These are phyloP conservation scores for Cercophora sp. DNA, from an alignment of 495 filamentous ascomycete species.

Conservation along the genomic window DNA sequence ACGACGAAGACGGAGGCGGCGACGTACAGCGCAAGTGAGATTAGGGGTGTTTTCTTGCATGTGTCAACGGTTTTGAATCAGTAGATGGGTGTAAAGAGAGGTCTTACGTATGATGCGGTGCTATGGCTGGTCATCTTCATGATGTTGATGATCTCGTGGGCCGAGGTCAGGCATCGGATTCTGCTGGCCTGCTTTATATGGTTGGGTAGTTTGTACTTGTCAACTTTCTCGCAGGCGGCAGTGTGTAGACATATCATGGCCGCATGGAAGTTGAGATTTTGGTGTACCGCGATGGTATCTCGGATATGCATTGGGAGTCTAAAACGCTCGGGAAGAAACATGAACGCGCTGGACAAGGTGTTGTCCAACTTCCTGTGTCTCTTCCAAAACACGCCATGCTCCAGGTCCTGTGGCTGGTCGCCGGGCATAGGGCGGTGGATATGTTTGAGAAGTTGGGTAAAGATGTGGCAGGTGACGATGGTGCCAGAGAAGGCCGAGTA, in stretches of 20 bases:
- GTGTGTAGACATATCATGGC: conserved; percentile 43
- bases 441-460: conserved; percentile 40
- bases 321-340: conserved; percentile 42
- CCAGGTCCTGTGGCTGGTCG: conserved; percentile 36
- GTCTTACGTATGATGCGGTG: conserved; percentile 23
- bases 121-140: conserved; percentile 34
- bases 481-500: conserved; percentile 41
- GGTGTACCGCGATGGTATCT: conserved; percentile 37
- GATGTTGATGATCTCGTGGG: conserved; percentile 42
- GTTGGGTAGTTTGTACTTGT: conserved; percentile 32
- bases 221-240: conserved; percentile 37
- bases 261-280: conserved; percentile 44
- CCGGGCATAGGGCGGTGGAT: conserved; percentile 34
- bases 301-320: conserved; percentile 34
- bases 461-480: conserved; percentile 38
- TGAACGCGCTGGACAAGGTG: conserved; percentile 40
- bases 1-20: conserved; percentile 39
- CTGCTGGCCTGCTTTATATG: conserved; percentile 29
- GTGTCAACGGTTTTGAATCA: neutral
- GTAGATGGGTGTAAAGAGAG: neutral
- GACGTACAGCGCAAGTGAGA: conserved; percentile 40
- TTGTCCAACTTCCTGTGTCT: conserved; percentile 47
- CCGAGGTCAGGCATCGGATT: conserved; percentile 33
- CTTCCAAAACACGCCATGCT: conserved; percentile 41
- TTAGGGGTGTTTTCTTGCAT: conserved; percentile 34